A percentile compares a stretch with the other conserved stretches of the same genome.
Conservation (phyloP, 495 filamentous ascomycete genomes). For the Durotheca rogersii region DNA sequence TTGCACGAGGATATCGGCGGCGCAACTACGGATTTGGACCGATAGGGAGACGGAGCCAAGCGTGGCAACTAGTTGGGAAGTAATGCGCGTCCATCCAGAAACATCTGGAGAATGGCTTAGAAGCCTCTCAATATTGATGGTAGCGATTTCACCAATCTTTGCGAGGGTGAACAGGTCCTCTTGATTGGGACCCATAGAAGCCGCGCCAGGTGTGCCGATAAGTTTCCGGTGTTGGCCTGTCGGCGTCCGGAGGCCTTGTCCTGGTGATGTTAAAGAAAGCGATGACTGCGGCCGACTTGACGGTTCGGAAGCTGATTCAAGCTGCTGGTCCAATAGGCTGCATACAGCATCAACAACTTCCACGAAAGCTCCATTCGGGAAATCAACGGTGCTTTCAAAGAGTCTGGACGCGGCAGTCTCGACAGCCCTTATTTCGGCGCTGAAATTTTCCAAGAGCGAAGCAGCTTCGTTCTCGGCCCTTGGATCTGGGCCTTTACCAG, state of each 20-base stretch:
- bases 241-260: conserved; percentile 34
- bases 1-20: conserved; percentile 72
- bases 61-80: conserved; percentile 63
- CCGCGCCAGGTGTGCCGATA: conserved; percentile 60
- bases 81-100: conserved; percentile 76
- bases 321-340: conserved; percentile 55
- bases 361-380: conserved; percentile 78
- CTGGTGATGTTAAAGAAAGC: conserved; percentile 21
- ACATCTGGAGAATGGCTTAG: conserved; percentile 60
- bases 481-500: conserved; percentile 44
- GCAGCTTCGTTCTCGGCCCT: conserved; percentile 48
- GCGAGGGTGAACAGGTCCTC: conserved; percentile 78
- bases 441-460: conserved; percentile 62
- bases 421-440: conserved; percentile 79
- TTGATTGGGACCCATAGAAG: conserved; percentile 54
- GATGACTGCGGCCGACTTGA: conserved; percentile 41
- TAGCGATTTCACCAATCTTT: conserved; percentile 75
- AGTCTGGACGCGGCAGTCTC: conserved; percentile 84
- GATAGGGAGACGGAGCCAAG: conserved; percentile 56
- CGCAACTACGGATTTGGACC: conserved; percentile 66
- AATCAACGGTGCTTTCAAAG: conserved; percentile 86
- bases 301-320: conserved; percentile 33
- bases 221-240: conserved; percentile 55
- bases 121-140: conserved; percentile 76
- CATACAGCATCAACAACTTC: conserved; percentile 75